A percentile compares a stretch with the other conserved stretches of the same genome.
Evolutionary conservation across 768 basidiomycete species (phyloP).

Genomic region (Candolleomyces eurysporus): DNA sequence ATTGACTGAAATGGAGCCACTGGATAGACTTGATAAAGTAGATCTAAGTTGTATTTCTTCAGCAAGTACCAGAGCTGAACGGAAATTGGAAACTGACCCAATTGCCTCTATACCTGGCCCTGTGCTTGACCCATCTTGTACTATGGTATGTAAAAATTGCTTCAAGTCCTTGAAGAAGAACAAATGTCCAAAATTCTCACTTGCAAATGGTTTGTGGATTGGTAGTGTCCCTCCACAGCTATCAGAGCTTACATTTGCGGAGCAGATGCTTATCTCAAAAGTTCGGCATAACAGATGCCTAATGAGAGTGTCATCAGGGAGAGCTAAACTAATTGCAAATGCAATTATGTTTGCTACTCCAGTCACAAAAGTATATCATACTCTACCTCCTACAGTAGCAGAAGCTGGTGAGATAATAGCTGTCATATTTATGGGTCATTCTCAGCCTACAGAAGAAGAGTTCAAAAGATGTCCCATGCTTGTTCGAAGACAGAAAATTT

Average conservation of each 20-base stretch:
- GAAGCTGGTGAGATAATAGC: constrained; percentile 8
- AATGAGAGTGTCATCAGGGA: neutral
- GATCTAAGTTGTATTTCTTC: no score
- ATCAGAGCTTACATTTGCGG: neutral
- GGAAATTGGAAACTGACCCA: no score
- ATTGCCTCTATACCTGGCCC: no score
- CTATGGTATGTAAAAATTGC: no score
- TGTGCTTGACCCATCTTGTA: no score
- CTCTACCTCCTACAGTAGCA: constrained; percentile 16
- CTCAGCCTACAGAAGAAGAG: constrained; percentile 7
- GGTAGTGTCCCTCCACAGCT: neutral
- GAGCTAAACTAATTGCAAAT: constrained; percentile 22
- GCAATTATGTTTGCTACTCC: constrained; percentile 23
- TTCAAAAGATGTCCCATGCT: constrained; percentile 20
- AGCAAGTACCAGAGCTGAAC: no score
- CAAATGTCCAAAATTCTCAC: no score
- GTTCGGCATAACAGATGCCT: neutral
- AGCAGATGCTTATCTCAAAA: neutral
- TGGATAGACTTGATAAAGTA: no score
- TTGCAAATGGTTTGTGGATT: no score
- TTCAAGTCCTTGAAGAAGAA: no score
- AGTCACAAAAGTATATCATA: constrained; percentile 15
- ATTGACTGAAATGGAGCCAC: no score
- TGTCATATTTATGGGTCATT: neutral
- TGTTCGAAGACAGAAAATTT: constrained; percentile 20